These are phyloP conservation scores for Tuber melanosporum DNA, from an alignment of 495 filamentous ascomycete species.

Conservation along the genomic window DNA sequence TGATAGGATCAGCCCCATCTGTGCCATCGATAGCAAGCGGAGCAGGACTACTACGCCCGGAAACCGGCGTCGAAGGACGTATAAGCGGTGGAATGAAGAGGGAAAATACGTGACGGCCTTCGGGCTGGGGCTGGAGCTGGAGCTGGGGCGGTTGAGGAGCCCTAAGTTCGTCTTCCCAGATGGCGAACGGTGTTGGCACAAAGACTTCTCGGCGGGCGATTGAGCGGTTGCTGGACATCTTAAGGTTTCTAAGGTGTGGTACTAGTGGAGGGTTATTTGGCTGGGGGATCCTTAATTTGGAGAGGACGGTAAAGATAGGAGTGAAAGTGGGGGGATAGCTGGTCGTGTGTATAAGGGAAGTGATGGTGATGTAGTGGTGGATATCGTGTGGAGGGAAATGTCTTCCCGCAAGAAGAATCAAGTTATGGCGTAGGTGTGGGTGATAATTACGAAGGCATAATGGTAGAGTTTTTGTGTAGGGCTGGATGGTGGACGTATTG, in stretches of 20 bases:
- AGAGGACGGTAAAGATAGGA: neutral
- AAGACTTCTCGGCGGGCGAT: neutral
- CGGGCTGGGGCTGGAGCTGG: neutral
- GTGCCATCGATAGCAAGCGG: neutral
- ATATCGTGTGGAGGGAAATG: neutral
- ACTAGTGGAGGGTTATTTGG: neutral
- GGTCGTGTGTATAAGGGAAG: too few species aligned
- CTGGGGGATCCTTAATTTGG: neutral
- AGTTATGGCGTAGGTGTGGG: neutral
- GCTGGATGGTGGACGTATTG: neutral
- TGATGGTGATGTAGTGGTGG: neutral
- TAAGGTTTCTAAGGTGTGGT: neutral
- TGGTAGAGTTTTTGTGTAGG: neutral
- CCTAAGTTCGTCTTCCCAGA: neutral
- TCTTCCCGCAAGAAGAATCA: neutral
- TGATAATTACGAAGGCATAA: neutral
- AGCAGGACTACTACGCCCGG: neutral
- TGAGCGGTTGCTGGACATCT: neutral
- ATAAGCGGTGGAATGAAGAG: neutral
- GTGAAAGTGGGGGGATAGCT: neutral
- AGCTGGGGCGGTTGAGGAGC: neutral
- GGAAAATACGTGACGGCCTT: neutral
- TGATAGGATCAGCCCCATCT: neutral
- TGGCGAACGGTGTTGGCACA: neutral
- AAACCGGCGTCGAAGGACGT: neutral